A percentile compares a stretch with the other conserved stretches of the same genome.
These are phyloP conservation scores for Boletus huronensis DNA, from an alignment of 768 basidiomycete genomes.

Conservation along the genomic window DNA sequence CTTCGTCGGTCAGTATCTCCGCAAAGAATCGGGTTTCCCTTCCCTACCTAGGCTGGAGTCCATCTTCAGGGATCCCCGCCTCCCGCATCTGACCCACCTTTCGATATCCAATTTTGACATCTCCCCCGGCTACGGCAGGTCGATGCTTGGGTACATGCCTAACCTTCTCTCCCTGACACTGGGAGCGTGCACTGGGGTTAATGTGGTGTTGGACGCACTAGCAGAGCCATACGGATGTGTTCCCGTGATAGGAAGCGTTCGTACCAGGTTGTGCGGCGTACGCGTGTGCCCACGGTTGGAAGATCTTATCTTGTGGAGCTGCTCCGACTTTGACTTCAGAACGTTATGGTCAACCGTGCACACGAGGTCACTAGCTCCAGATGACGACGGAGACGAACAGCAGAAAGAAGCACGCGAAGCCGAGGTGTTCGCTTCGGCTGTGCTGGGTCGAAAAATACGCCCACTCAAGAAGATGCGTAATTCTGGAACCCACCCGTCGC, in stretches of 20 bases:
- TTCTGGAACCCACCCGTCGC: conserved; percentile 4
- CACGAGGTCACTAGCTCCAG: conserved; percentile 26
- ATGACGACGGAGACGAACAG: conserved; percentile 15
- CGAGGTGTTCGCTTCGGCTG: conserved; percentile 24
- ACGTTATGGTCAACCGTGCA: conserved; percentile 37
- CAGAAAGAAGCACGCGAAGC: conserved; percentile 12
- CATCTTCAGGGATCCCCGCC: conserved; percentile 55
- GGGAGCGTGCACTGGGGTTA: conserved; percentile 43
- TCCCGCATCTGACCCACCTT: conserved; percentile 48
- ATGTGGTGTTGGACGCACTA: conserved; percentile 39
- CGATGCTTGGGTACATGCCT: conserved; percentile 52
- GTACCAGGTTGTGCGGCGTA: conserved; percentile 32
- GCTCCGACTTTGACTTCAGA: conserved; percentile 40
- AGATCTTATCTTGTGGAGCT: conserved; percentile 50
- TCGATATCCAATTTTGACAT: conserved; percentile 47
- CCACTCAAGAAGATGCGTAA: conserved; percentile 35
- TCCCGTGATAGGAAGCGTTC: conserved; percentile 10
- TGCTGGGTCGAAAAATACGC: conserved; percentile 30
- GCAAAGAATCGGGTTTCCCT: conserved; percentile 26
- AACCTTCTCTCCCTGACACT: conserved; percentile 45
- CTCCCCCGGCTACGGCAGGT: conserved; percentile 34
- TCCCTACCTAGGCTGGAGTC: conserved; percentile 46
- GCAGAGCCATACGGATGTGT: conserved; percentile 35
- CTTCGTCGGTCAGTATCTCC: conserved; percentile 32
- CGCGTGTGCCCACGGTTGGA: conserved; percentile 50